Conservation (phyloP, 805 yeast genomes). For the Saccharomycopsis olivae region DNA sequence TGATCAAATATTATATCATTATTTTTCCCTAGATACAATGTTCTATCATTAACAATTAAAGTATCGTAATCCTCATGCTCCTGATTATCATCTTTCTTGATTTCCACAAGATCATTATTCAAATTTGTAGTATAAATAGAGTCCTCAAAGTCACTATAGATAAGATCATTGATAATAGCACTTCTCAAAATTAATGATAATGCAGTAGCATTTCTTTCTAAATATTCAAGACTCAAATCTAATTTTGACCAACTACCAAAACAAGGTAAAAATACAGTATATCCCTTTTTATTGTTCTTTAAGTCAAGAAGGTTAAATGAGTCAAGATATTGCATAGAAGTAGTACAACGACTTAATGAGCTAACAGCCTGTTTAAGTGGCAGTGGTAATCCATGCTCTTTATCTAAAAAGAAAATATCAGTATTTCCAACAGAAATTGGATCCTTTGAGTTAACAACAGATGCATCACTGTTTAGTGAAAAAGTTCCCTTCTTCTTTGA, state of each 20-base stretch:
- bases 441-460: conserved; percentile 28
- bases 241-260: conserved; percentile 59
- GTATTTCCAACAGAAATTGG: conserved; percentile 50
- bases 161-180: conserved; percentile 47
- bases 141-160: conserved; percentile 53
- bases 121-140: conserved; percentile 23
- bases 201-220: conserved; percentile 40
- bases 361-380: conserved; percentile 57
- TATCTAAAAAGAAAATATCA: conserved; percentile 53
- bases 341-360: conserved; percentile 52
- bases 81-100: conserved; percentile 17
- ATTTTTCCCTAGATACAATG: conserved; percentile 24
- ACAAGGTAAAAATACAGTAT: conserved; percentile 72
- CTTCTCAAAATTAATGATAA: conserved; percentile 45
- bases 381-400: conserved; percentile 51
- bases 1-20: conserved; percentile 67
- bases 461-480: conserved; percentile 41
- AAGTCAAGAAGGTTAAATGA: conserved; percentile 42
- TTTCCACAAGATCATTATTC: conserved; percentile 21
- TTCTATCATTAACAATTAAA: conserved; percentile 17
- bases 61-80: conserved; percentile 16
- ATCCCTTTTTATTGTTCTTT: conserved; percentile 46
- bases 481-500: conserved; percentile 25
- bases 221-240: conserved; percentile 48
- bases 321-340: conserved; percentile 48